Conservation (phyloP, 345 rosid species). For the Corchorus olitorius region DNA sequence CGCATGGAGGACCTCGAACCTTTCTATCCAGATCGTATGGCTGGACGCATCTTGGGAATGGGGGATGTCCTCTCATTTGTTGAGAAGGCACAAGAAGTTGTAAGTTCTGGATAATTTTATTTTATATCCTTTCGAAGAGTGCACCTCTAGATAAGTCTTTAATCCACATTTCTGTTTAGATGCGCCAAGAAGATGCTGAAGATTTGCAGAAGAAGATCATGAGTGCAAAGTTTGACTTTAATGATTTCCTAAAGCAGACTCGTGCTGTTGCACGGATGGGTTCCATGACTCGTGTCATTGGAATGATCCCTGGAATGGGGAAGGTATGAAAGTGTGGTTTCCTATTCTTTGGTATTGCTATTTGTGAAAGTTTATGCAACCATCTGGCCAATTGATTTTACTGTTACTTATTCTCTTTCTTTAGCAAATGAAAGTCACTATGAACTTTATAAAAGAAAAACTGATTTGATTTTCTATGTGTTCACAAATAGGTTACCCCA, state of each 20-base stretch:
- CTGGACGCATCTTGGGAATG: constrained; percentile 97
- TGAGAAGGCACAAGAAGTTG: constrained; percentile 97
- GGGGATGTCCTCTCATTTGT: constrained; percentile 98
- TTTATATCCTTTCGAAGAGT: constrained; percentile 14
- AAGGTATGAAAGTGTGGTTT: constrained; percentile 51
- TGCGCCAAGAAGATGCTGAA: constrained; percentile 98
- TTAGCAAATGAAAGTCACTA: background rate
- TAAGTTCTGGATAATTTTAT: constrained; percentile 41
- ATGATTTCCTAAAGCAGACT: constrained; percentile 94
- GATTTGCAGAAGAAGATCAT: constrained; percentile 96
- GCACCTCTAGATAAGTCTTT: constrained; percentile 20
- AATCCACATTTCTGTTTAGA: constrained; percentile 43
- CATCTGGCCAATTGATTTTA: background rate
- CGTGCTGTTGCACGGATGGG: constrained; percentile 98
- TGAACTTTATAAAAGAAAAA: background rate
- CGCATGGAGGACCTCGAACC: constrained; percentile 98
- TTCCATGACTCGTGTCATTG: constrained; percentile 86
- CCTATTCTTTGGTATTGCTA: background rate
- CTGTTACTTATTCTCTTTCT: background rate
- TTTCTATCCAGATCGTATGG: constrained; percentile 97
- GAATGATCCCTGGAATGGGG: constrained; percentile 99
- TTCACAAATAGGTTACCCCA: constrained; percentile 68
- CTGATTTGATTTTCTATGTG: constrained; percentile 4
- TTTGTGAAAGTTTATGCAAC: constrained; percentile 7
- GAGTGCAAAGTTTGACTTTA: constrained; percentile 96